A percentile compares a stretch with the other conserved stretches of the same genome.
phyloP scores from a whole-genome alignment of 2,329 filamentous ascomycete species.

The Peltaster fructicola region DNA sequence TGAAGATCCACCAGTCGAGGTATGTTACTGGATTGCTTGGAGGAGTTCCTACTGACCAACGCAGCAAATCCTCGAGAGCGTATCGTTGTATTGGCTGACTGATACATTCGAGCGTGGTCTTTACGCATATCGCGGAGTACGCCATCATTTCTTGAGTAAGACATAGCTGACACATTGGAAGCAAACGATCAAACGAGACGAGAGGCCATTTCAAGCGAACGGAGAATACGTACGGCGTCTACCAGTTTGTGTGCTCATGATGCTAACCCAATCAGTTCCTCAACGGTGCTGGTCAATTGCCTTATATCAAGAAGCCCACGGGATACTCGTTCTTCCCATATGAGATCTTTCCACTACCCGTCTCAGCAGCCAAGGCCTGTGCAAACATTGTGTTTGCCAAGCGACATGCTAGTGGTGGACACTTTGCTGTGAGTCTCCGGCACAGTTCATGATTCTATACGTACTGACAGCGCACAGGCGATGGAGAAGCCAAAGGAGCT shows the following conservation, averaged over 20 bases:
- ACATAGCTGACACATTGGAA: no score
- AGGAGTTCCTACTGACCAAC: no score
- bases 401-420: constrained; percentile 22
- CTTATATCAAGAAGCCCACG: constrained; percentile 23
- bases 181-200: no score
- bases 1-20: constrained; percentile 19
- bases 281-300: no score
- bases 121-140: constrained; percentile 29
- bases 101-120: constrained; percentile 30
- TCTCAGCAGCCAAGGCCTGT: constrained; percentile 18
- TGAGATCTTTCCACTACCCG: constrained; percentile 23
- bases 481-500: constrained; percentile 19
- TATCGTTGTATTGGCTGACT: constrained; percentile 38
- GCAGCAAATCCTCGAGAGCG: constrained; percentile 26
- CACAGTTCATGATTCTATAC: neutral
- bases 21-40: no score
- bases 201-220: no score
- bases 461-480: constrained; percentile 10
- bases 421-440: constrained; percentile 19
- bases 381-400: constrained; percentile 21
- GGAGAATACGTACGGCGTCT: no score
- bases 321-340: constrained; percentile 28
- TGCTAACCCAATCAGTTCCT: no score
- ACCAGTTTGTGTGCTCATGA: no score
- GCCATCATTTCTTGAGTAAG: no score